Conservation (phyloP, 179 eudicot genomes). For the Heliamphora pulchella region DNA sequence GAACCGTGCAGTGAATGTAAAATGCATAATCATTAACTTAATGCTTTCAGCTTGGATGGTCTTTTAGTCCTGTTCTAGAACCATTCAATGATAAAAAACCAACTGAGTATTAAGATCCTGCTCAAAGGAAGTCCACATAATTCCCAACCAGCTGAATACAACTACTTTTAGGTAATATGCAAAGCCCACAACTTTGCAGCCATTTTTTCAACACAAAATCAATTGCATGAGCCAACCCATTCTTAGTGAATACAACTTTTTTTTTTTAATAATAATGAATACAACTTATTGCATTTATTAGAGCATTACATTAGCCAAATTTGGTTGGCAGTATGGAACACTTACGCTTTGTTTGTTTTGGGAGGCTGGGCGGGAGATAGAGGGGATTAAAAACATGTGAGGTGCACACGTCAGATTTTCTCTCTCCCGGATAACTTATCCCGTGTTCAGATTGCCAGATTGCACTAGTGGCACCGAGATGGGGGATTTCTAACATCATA, state of each 20-base stretch:
- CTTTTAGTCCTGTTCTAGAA: background rate
- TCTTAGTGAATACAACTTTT: background rate
- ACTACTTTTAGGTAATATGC: no score
- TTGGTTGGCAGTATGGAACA: background rate
- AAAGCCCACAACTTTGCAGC: background rate
- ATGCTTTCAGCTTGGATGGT: background rate
- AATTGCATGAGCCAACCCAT: background rate
- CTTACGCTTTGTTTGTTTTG: no score
- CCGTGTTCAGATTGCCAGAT: no score
- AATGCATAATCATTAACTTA: background rate
- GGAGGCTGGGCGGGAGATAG: no score
- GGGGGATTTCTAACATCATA: no score
- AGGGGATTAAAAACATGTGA: no score
- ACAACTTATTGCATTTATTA: no score
- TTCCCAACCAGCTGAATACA: conserved; percentile 1
- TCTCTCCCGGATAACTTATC: no score
- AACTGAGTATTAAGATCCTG: background rate
- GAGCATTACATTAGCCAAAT: background rate
- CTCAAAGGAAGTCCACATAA: background rate
- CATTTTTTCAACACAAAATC: background rate
- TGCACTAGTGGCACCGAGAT: no score
- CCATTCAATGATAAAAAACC: background rate
- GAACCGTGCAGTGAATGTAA: background rate
- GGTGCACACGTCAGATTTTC: no score
- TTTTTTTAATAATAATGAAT: no score